A percentile compares a stretch with the other conserved stretches of the same genome.
These are phyloP conservation scores for Thielaviopsis populi DNA, from an alignment of 2,329 filamentous ascomycete species.

Conservation along the genomic window DNA sequence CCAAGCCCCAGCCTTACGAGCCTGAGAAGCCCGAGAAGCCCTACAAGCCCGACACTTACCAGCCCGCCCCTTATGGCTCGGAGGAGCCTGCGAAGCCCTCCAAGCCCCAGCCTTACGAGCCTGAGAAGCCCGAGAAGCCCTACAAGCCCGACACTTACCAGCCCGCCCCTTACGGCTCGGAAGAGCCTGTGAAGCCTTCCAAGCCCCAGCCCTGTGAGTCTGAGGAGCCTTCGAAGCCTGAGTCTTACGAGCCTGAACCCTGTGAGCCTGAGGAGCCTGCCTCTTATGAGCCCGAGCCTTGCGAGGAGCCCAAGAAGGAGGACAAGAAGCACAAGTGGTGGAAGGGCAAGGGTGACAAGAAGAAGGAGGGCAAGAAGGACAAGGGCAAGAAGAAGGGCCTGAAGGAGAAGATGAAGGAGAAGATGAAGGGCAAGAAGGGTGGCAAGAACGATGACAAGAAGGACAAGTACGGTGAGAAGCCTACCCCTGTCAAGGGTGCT, in stretches of 20 bases:
- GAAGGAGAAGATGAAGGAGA: conserved; percentile 13
- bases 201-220: conserved; percentile 6
- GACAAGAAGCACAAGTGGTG: conserved; percentile 18
- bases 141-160: conserved; percentile 1
- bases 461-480: conserved; percentile 14
- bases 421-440: conserved; percentile 15
- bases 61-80: background rate
- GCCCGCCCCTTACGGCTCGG: no score
- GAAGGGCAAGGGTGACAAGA: conserved; percentile 16
- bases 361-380: conserved; percentile 13
- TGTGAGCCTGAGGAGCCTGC: conserved; percentile 3
- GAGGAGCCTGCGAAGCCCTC: conserved; percentile 3
- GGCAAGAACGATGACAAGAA: conserved; percentile 12
- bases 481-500: conserved; percentile 14
- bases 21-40: background rate
- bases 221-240: background rate
- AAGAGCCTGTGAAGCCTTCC: conserved; percentile 6
- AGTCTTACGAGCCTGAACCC: background rate
- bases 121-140: no score
- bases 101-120: conserved; percentile 4
- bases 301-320: conserved; percentile 14
- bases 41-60: conserved; percentile 3
- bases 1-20: conserved; percentile 1
- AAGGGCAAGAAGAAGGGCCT: conserved; percentile 11
- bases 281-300: conserved; percentile 3